Conservation (phyloP, 2,329 filamentous ascomycete species). For the Huntiella omanensis region DNA sequence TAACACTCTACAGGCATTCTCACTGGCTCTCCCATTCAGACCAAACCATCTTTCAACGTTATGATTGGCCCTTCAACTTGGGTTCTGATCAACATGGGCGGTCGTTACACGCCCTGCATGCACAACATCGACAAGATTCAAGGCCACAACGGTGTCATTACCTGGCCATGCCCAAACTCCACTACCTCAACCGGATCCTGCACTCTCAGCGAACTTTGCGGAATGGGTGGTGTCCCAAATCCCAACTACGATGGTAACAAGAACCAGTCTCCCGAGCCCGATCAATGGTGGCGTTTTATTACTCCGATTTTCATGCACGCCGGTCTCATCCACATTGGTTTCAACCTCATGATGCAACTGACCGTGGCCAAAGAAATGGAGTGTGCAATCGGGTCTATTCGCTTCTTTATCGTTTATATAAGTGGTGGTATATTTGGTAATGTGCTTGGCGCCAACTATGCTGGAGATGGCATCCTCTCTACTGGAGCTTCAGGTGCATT, state of each 20-base stretch:
- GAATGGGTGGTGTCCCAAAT: conserved; percentile 58
- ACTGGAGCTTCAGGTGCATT: conserved; percentile 78
- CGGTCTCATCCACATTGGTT: conserved; percentile 82
- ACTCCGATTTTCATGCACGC: conserved; percentile 89
- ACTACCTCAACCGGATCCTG: conserved; percentile 46
- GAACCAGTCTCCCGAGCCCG: conserved; percentile 41
- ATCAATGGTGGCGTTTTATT: conserved; percentile 97
- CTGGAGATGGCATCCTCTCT: conserved; percentile 60
- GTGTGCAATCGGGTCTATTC: conserved; percentile 65
- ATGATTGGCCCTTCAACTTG: conserved; percentile 92
- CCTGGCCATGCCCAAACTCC: conserved; percentile 68
- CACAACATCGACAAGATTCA: conserved; percentile 55
- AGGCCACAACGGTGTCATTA: conserved; percentile 26
- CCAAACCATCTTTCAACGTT: conserved; percentile 73
- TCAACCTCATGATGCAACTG: conserved; percentile 84
- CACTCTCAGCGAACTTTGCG: conserved; percentile 62
- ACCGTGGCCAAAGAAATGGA: conserved; percentile 89
- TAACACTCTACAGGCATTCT: conserved; percentile 35
- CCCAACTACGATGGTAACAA: conserved; percentile 36
- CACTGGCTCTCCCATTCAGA: conserved; percentile 62
- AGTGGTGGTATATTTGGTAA: conserved; percentile 88
- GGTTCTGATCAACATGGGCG: conserved; percentile 91
- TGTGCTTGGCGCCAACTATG: conserved; percentile 85
- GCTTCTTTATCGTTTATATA: conserved; percentile 81
- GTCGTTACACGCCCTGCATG: conserved; percentile 87